Conservation (phyloP, 495 filamentous ascomycete species). For the Amorphotheca resinae region DNA sequence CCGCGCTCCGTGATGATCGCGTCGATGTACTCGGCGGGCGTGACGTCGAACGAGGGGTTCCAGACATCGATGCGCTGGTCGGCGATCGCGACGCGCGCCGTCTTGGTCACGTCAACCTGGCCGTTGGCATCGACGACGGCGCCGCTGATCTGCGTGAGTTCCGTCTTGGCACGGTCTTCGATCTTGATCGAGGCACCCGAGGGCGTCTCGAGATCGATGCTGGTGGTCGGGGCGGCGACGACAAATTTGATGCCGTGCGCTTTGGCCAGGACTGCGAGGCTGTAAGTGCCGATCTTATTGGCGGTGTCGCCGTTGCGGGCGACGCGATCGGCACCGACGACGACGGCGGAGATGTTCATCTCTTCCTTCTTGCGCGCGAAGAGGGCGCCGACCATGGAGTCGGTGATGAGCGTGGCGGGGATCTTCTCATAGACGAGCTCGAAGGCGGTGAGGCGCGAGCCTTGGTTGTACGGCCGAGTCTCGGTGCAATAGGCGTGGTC, state of each 20-base stretch:
- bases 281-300: slow-evolving; percentile 98
- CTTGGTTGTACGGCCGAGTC: slow-evolving; percentile 96
- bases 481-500: slow-evolving; percentile 89
- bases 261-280: slow-evolving; percentile 71
- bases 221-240: slow-evolving; percentile 88
- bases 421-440: slow-evolving; percentile 89
- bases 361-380: slow-evolving; percentile 45
- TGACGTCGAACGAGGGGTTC: slow-evolving; percentile 96
- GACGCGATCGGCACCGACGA: slow-evolving; percentile 91
- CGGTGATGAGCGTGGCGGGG: slow-evolving; percentile 85
- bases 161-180: slow-evolving; percentile 66
- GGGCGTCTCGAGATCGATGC: slow-evolving; percentile 72
- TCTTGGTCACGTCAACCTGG: slow-evolving; percentile 34
- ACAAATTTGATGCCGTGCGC: slow-evolving; percentile 87
- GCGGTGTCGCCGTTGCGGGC: slow-evolving; percentile 95
- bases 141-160: slow-evolving; percentile 72
- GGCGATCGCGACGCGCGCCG: slow-evolving; percentile 67
- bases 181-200: slow-evolving; percentile 71
- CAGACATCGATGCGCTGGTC: slow-evolving; percentile 73
- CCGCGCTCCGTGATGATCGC: slow-evolving; percentile 89
- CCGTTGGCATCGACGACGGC: slow-evolving; percentile 41
- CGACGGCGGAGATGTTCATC: slow-evolving; percentile 62
- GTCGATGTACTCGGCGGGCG: slow-evolving; percentile 75
- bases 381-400: slow-evolving; percentile 88
- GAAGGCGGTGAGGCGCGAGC: slow-evolving; percentile 86